phyloP scores from a whole-genome alignment of 83 land plant genomes.

The Thuja plicata region DNA sequence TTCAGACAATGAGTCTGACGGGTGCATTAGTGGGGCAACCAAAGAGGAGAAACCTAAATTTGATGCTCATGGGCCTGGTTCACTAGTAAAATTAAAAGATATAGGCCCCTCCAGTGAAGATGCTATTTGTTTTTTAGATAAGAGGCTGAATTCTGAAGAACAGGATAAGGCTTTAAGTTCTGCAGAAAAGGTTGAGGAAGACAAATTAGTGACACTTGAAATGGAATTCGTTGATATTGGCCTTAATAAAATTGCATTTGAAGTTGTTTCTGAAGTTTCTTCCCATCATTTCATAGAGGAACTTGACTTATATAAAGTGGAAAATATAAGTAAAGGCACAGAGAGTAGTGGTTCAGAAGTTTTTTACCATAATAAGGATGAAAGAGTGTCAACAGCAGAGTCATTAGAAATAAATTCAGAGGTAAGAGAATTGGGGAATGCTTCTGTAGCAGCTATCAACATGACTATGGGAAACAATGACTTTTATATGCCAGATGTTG shows the following conservation, averaged over 20 bases:
- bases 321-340: not conserved
- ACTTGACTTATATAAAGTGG: not conserved
- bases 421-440: not conserved
- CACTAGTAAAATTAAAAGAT: not conserved
- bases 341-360: not conserved
- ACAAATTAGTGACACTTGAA: not conserved
- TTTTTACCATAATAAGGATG: not conserved
- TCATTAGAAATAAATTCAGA: not conserved
- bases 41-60: not conserved
- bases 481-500: not conserved
- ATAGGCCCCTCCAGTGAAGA: not conserved
- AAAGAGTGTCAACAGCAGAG: not conserved
- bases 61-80: not conserved
- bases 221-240: not conserved
- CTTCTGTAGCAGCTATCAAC: not conserved
- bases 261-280: not conserved
- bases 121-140: not conserved
- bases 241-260: not conserved
- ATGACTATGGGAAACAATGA: not conserved
- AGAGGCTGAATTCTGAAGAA: not conserved
- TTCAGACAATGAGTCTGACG: constrained; percentile 50
- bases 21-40: not conserved
- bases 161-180: not conserved
- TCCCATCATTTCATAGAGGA: not conserved
- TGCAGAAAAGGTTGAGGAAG: not conserved